phyloP scores from a whole-genome alignment of 75 land plant genomes.

The Pinus tabuliformis region DNA sequence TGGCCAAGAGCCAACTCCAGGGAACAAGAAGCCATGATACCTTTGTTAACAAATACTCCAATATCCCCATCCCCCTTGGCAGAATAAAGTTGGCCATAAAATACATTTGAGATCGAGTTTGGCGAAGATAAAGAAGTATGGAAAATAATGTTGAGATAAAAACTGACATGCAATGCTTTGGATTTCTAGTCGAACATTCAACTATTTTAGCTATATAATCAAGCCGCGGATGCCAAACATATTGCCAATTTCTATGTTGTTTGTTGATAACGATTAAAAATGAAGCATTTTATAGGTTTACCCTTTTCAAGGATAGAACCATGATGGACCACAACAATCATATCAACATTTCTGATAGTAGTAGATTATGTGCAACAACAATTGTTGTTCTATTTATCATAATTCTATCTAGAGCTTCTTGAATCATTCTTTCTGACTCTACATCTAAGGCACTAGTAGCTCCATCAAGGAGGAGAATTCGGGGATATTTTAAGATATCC shows the following conservation, averaged over 20 bases:
- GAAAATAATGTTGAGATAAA: too few species aligned
- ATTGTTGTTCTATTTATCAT: slow-evolving; percentile 61
- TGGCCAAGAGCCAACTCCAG: too few species aligned
- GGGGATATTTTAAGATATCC: slow-evolving; percentile 73
- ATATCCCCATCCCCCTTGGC: too few species aligned
- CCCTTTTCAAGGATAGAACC: slow-evolving; percentile 62
- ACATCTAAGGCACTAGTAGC: slow-evolving; percentile 85
- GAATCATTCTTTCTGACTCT: slow-evolving; percentile 66
- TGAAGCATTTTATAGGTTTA: not conserved
- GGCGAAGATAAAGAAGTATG: too few species aligned
- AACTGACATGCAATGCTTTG: too few species aligned
- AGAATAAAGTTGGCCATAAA: too few species aligned
- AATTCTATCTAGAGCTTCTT: slow-evolving; percentile 46
- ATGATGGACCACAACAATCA: slow-evolving; percentile 59
- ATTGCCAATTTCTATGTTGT: not conserved
- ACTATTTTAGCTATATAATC: slow-evolving; percentile 50
- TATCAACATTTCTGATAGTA: slow-evolving; percentile 64
- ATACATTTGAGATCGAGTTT: too few species aligned
- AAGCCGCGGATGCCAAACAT: slow-evolving; percentile 14
- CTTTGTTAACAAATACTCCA: too few species aligned
- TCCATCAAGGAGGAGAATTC: slow-evolving; percentile 79
- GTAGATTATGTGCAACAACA: slow-evolving; percentile 77
- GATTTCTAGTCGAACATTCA: too few species aligned
- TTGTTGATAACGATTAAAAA: not conserved
- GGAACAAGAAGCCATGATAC: too few species aligned